These are phyloP conservation scores for Eucalyptus curtisii DNA, from an alignment of 345 rosid genomes.

Conservation along the genomic window DNA sequence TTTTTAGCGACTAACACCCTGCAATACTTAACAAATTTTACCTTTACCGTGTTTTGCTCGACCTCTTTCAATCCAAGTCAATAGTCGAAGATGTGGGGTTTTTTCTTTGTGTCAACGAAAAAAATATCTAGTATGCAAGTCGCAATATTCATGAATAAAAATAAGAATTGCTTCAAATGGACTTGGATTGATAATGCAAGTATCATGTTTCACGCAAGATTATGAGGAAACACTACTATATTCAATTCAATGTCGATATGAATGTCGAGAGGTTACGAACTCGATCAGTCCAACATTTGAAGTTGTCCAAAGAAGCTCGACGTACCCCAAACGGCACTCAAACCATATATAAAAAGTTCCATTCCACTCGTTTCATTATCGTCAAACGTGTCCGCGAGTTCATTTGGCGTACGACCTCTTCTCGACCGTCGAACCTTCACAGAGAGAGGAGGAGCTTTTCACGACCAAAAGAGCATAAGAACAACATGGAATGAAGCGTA, in stretches of 20 bases:
- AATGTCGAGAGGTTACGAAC: not conserved
- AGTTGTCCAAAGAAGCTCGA: not conserved
- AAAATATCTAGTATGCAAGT: not conserved
- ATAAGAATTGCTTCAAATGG: not conserved
- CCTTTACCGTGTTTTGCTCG: not conserved
- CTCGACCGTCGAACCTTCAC: not conserved
- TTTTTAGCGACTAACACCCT: not conserved
- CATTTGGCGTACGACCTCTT: not conserved
- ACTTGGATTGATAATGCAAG: not conserved
- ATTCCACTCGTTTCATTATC: not conserved
- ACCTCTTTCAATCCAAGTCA: not conserved
- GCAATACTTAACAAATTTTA: not conserved
- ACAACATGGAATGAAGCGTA: not conserved
- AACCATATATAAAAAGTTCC: not conserved
- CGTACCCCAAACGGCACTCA: not conserved
- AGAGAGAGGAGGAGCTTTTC: not conserved
- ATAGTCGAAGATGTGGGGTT: not conserved
- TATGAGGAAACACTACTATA: not conserved
- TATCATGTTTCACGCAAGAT: not conserved
- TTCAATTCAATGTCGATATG: not conserved
- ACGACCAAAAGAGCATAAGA: not conserved
- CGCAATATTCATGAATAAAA: not conserved
- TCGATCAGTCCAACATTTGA: fast-evolving
- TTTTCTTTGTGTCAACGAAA: fast-evolving
- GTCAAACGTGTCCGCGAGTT: not conserved